phyloP scores from a whole-genome alignment of 306 rosid species.

The Trifolium pratense region DNA sequence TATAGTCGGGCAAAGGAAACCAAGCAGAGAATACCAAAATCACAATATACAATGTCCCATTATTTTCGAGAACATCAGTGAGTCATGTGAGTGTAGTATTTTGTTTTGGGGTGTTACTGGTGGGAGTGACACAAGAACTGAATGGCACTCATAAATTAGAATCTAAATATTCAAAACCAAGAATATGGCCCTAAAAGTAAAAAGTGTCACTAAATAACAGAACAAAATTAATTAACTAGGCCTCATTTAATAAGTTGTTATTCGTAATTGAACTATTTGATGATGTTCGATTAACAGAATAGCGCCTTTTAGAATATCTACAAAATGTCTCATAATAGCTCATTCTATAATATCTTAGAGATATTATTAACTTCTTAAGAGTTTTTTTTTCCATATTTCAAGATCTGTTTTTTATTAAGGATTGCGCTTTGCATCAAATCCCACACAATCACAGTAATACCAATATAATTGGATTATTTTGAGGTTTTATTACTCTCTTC shows the following conservation, averaged over 20 bases:
- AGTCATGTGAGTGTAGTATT: background rate
- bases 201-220: constrained; percentile 2
- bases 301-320: background rate
- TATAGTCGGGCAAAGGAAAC: background rate
- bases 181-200: background rate
- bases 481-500: background rate
- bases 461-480: background rate
- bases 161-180: constrained; percentile 3
- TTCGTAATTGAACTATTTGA: constrained; percentile 3
- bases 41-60: background rate
- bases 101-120: background rate
- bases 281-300: background rate
- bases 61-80: constrained; percentile 7
- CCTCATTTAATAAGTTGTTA: constrained; percentile 12
- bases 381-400: background rate
- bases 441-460: background rate
- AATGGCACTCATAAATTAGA: background rate
- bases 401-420: background rate
- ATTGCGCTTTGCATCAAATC: background rate
- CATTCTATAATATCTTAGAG: background rate
- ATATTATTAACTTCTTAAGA: background rate
- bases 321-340: constrained; percentile 14
- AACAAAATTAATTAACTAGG: background rate
- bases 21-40: background rate
- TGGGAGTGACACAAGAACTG: background rate